These are phyloP conservation scores for Arachis monticola DNA, from an alignment of 331 rosid species.

Conservation along the genomic window DNA sequence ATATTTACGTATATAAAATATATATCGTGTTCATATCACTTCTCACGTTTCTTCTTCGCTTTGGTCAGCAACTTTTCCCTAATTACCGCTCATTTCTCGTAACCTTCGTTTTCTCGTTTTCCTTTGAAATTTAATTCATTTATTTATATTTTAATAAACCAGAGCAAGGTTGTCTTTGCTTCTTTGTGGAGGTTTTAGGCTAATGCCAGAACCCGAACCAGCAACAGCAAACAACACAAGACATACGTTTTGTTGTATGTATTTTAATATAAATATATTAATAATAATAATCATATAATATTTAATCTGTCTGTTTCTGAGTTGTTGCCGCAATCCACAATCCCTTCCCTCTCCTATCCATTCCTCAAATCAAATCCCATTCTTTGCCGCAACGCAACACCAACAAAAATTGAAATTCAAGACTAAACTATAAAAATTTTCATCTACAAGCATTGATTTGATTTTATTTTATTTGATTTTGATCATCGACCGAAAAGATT, in stretches of 20 bases:
- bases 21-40: too few relatives aligned
- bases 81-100: background rate
- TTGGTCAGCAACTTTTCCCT: background rate
- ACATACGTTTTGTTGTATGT: too few relatives aligned
- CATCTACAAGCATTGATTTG: background rate
- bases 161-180: conserved; percentile 14
- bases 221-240: background rate
- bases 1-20: too few relatives aligned
- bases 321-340: conserved; percentile 7
- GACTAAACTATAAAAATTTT: background rate
- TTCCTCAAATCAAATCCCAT: conserved; percentile 14
- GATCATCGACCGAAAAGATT: conserved; percentile 22
- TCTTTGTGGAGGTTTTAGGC: conserved; percentile 4
- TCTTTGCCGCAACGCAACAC: conserved; percentile 21
- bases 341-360: background rate
- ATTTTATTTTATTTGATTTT: background rate
- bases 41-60: background rate
- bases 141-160: conserved; percentile 18
- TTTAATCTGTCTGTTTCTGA: conserved; percentile 14
- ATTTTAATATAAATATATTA: too few relatives aligned
- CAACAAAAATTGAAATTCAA: conserved; percentile 3
- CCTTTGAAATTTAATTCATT: background rate
- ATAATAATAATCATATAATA: too few relatives aligned
- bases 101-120: background rate
- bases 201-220: conserved; percentile 20